Conservation (phyloP, 306 rosid species). For the Prunus salicina region DNA sequence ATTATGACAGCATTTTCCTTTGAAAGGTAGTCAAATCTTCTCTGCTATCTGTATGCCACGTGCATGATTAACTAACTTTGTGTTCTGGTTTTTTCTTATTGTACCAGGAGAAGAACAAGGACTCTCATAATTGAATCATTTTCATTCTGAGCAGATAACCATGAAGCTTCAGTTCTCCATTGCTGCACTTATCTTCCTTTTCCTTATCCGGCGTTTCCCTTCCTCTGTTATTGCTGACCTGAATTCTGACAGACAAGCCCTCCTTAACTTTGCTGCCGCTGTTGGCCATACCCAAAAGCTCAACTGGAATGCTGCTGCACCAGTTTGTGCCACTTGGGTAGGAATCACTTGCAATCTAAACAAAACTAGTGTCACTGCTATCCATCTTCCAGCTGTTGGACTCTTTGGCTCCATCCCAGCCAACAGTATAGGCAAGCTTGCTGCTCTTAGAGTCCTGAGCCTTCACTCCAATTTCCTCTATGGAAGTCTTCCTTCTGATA, state of each 20-base stretch:
- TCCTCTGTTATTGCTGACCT: constrained; percentile 43
- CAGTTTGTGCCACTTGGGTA: constrained; percentile 67
- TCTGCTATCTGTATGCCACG: neutral
- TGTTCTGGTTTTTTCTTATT: constrained; percentile 20
- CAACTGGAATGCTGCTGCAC: constrained; percentile 56
- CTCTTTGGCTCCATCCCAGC: constrained; percentile 55
- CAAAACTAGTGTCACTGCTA: constrained; percentile 45
- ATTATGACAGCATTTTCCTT: neutral
- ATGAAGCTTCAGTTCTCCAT: constrained; percentile 48
- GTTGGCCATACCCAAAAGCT: constrained; percentile 57
- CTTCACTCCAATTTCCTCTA: constrained; percentile 66
- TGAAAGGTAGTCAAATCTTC: neutral
- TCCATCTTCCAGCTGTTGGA: constrained; percentile 76
- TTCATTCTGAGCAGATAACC: constrained; percentile 24
- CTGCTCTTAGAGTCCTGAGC: constrained; percentile 58
- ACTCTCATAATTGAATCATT: constrained; percentile 23
- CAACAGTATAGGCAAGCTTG: constrained; percentile 56
- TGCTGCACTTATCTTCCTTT: constrained; percentile 33
- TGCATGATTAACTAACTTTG: constrained; percentile 20
- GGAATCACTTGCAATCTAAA: constrained; percentile 59
- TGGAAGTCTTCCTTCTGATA: constrained; percentile 65
- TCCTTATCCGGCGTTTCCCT: constrained; percentile 19
- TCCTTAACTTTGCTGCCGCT: constrained; percentile 49
- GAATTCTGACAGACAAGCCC: constrained; percentile 64
- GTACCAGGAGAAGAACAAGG: constrained; percentile 41